Evolutionary conservation across 1,284 basidiomycete genomes (phyloP), one percentile per base, ranked within the genome.

Genomic region (Fomitopsis schrenkii): DNA sequence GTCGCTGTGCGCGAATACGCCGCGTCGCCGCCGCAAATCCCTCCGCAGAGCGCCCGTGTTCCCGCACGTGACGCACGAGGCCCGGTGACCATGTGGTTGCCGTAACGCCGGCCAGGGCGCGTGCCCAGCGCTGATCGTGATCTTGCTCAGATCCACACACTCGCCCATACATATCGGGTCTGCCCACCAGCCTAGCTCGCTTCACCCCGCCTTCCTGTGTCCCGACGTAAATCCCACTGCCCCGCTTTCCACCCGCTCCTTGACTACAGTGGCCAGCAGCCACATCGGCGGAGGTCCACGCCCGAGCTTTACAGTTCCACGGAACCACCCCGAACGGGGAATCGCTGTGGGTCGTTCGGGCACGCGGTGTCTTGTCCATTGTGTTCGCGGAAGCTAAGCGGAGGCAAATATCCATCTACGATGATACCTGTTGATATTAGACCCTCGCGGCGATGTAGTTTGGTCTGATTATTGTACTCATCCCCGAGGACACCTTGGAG

Each of bases 91-190:
- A 41, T 46, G 19, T 48, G 58, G 54, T 45, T 22, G 52, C 58
- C 58, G 58, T 14, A 33, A 52, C 58, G 50, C 40, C 36, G 53
- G 53, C 50, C 58, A 15, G 35, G 35, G 41, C 17, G 30, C 48
- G n/a, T 44, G 36, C 56, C 33, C 41, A 8, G 40, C 58, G 58
- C 50, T 59, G 58, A 59, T 59, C 58, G 30, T 55, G 52, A 59
- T 59, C 58, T 46, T 5, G 26, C 40, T 30, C 40, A 28, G 55
- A 60, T 57, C 59, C 53, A 59, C 59, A 57, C 46, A 60, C 48
- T 48, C 46, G 46, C 46, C 46, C 46, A 48, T 26, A 36, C 22
- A 26, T 48, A 50, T 50, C 48, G 48, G 48, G 48, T 22, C 28
- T 50, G 2, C 48, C 22, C 46, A 9, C 5, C 26, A 30, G 28